These are phyloP conservation scores for Microbotryomycetes sp. DNA, from an alignment of 1,284 basidiomycete genomes.

Conservation along the genomic window DNA sequence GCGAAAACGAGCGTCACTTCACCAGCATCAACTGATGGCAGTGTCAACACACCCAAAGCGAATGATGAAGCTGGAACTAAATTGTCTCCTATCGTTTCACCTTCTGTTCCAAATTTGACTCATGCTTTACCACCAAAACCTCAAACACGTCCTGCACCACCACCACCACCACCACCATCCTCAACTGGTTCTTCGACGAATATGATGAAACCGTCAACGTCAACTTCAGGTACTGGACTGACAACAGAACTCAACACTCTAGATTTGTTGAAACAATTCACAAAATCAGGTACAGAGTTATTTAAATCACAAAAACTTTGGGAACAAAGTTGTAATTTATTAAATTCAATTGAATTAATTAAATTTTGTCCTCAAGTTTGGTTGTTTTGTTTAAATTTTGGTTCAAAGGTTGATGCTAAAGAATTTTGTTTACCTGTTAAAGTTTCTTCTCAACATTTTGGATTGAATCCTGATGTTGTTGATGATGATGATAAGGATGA, in stretches of 20 bases:
- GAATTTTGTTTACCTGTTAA: constrained; percentile 10
- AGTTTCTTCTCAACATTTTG: constrained; percentile 5
- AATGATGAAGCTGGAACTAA: too few relatives aligned
- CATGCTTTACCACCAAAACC: too few relatives aligned
- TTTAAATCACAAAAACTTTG: constrained; percentile 23
- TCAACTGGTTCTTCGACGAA: not conserved
- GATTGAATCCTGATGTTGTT: not conserved
- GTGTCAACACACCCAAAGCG: too few relatives aligned
- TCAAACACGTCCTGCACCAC: not conserved
- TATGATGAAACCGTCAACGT: not conserved
- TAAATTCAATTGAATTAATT: constrained; percentile 3
- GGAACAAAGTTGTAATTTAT: constrained; percentile 10
- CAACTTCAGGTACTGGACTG: constrained; percentile 5
- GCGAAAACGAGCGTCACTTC: not conserved
- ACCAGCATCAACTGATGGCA: not conserved
- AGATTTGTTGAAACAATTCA: constrained; percentile 12
- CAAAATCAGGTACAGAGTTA: constrained; percentile 19
- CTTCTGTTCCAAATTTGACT: too few relatives aligned
- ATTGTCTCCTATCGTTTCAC: too few relatives aligned
- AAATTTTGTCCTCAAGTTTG: constrained; percentile 3
- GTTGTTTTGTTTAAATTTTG: not conserved
- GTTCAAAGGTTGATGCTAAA: not conserved
- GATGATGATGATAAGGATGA: not conserved
- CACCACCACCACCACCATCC: not conserved
- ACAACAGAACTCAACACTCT: too few relatives aligned